Conservation (phyloP, 106 monocot species). For the Apostasia shenzhenica region DNA sequence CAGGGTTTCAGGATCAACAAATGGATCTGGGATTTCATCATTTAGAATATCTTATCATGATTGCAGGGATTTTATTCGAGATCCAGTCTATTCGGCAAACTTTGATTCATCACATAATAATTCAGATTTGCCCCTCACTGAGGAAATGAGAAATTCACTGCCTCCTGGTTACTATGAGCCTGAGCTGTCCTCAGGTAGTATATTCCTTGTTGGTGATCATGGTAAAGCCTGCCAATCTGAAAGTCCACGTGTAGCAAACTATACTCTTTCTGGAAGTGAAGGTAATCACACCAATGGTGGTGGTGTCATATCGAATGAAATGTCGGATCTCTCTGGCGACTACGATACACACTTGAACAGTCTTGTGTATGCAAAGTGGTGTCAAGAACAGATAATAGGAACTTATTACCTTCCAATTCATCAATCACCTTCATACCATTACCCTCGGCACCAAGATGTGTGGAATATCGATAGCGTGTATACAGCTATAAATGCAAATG, state of each 20-base stretch:
- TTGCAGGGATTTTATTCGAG: not conserved
- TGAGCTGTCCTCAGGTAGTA: constrained; percentile 9
- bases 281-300: constrained; percentile 9
- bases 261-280: not conserved
- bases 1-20: constrained; percentile 10
- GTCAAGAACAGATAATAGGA: constrained; percentile 18
- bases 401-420: constrained; percentile 5
- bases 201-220: constrained; percentile 1
- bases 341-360: constrained; percentile 24
- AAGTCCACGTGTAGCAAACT: not conserved
- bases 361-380: constrained; percentile 42
- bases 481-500: constrained; percentile 31
- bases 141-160: not conserved
- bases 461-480: constrained; percentile 24
- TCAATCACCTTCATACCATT: constrained; percentile 16
- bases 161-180: constrained; percentile 6
- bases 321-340: constrained; percentile 45
- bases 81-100: not conserved
- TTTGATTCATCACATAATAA: not conserved
- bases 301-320: constrained; percentile 1
- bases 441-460: constrained; percentile 17
- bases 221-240: not conserved
- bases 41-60: constrained; percentile 12
- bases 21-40: constrained; percentile 3
- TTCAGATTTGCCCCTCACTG: not conserved